phyloP scores from a whole-genome alignment of 2,329 filamentous ascomycete species.

The Monilinia fructicola region DNA sequence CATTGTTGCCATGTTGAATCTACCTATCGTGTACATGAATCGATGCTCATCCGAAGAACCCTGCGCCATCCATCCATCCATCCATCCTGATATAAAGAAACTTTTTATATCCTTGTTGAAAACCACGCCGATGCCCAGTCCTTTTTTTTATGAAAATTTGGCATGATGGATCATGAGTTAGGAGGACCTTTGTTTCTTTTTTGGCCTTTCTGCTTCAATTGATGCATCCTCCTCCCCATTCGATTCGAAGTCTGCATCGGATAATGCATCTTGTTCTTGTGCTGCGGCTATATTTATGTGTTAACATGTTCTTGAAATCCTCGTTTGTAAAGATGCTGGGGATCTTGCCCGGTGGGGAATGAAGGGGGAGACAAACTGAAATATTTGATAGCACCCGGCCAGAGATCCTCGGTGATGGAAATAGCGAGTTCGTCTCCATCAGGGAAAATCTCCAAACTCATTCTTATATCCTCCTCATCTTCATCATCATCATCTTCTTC shows the following conservation, averaged over 20 bases:
- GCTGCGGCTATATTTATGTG: constrained; percentile 58
- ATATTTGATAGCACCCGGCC: constrained; percentile 84
- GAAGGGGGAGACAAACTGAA: constrained; percentile 64
- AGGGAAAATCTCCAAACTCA: constrained; percentile 81
- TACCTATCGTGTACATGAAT: background rate
- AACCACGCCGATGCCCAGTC: background rate
- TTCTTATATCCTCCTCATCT: constrained; percentile 58
- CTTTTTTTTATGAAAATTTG: background rate
- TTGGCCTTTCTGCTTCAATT: constrained; percentile 2
- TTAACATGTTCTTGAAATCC: constrained; percentile 38
- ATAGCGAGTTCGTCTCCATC: constrained; percentile 80
- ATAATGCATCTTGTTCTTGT: constrained; percentile 65
- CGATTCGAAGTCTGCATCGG: constrained; percentile 70
- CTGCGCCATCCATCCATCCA: background rate
- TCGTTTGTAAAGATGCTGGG: background rate
- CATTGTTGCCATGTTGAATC: background rate
- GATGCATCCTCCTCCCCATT: constrained; percentile 47
- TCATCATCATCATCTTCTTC: constrained; percentile 50
- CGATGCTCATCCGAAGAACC: background rate
- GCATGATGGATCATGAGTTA: background rate
- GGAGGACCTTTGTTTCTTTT: constrained; percentile 12
- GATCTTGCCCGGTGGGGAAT: background rate
- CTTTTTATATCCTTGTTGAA: constrained; percentile 6
- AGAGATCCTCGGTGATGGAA: constrained; percentile 81
- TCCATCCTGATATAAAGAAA: background rate